Evolutionary conservation across 345 rosid genomes (phyloP), one percentile per base, ranked within the genome.

Genomic region (Salix caprea): DNA sequence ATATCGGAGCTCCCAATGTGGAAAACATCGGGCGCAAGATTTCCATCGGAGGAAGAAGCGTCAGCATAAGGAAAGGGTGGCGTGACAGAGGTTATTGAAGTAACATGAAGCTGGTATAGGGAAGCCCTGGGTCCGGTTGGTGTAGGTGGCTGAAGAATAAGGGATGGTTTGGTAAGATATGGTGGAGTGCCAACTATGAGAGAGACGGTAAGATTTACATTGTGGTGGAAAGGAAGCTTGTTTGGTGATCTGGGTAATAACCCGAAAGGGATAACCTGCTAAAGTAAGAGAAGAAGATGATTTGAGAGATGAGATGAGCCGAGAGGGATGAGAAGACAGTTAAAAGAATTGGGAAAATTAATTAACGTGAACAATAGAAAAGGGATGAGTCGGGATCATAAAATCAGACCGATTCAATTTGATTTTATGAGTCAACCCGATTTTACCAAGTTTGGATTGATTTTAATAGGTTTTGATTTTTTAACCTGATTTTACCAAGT

Each of bases 111-210:
- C 93, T 10, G 97, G 98, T 65, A 92, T 88, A 54, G 88, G 84
- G 77, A 94, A 92, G 70, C 92, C 98, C 39, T 80, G 84, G 74
- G 98, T 94, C 52, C 82, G 83, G 82, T 83, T 75, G 2, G 87
- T 87, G 77, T 97, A 94, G 37, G 88, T 92, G 28, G 92, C 83
- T 0, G 97, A 94, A 40, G 90, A 85, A 77, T 97, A 91, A 0
- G 90, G 84, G 69, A 92, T 79, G 39, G 94, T 88, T 2, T 77
- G 56, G 78, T 94, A 94, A 23, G 98, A 87, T 94, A 97, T 13
- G 98, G 97, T 24, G 97, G 98, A 10, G 93, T 90, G 28, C 98
- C 98, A 39, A 88, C 93, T 32, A 94, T 77, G 71, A 94, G 86
- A 61, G 91, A 83, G 50, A 91, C 94, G 7, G 94, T 88, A 78